Conservation (phyloP, 75 land plant genomes). For the Ceratopteris richardii region DNA sequence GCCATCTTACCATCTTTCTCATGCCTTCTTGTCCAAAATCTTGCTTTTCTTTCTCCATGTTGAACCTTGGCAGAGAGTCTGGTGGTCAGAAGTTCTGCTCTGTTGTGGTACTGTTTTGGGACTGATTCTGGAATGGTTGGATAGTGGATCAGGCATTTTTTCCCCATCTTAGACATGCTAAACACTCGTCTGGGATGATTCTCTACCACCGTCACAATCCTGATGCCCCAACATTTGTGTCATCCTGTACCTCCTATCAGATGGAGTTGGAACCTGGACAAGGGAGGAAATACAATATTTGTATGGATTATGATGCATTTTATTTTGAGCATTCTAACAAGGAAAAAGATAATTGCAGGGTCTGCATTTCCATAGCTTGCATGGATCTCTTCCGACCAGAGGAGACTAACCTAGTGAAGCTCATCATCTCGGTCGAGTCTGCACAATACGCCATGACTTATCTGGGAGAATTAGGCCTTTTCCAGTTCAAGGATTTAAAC, state of each 20-base stretch:
- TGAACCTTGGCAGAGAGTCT: no score
- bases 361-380: no score
- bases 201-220: conserved; percentile 6
- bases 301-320: not conserved
- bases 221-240: not conserved
- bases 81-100: no score
- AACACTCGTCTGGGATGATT: conserved; percentile 4
- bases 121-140: no score
- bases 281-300: conserved; percentile 1
- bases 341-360: no score
- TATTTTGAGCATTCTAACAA: not conserved
- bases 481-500: conserved; percentile 68
- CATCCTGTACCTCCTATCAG: not conserved
- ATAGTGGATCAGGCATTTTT: no score
- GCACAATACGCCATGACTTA: conserved; percentile 47
- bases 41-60: no score
- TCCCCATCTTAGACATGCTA: not conserved
- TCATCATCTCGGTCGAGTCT: conserved; percentile 56
- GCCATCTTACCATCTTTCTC: no score
- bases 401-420: conserved; percentile 57
- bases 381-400: conserved; percentile 65
- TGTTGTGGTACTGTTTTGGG: no score
- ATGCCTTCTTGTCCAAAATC: no score
- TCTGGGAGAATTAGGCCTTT: conserved; percentile 50
- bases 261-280: not conserved